Percentiles rank a stretch among this genome's conserved stretches.
Evolutionary conservation across 257 asterid species (phyloP).

Genomic region (Henckelia pumila): DNA sequence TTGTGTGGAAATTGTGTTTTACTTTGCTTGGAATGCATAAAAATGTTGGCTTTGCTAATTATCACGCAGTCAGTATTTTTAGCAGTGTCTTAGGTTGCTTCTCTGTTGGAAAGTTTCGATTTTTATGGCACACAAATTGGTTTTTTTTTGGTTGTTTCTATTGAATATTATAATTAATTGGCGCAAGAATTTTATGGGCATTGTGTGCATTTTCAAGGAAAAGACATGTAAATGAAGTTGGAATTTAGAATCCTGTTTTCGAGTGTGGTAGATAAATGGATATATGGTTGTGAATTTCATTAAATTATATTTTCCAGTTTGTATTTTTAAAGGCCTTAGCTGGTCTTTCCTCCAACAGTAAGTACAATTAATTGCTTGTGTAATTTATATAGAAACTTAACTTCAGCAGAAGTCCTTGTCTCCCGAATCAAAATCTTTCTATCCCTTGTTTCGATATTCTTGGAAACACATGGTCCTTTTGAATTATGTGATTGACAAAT

Average conservation of each 20-base stretch:
- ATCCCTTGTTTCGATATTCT: slow-evolving; percentile 2
- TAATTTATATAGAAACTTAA: slow-evolving; percentile 27
- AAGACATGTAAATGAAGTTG: slow-evolving; percentile 17
- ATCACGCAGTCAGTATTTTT: slow-evolving; percentile 9
- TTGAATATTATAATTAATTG: slow-evolving; percentile 23
- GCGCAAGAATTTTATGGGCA: slow-evolving; percentile 34
- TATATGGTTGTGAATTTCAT: slow-evolving; percentile 35
- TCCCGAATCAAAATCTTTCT: background rate
- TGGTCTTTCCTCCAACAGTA: background rate
- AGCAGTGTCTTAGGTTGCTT: slow-evolving; percentile 26
- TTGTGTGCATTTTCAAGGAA: slow-evolving; percentile 38
- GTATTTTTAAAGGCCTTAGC: slow-evolving; percentile 1
- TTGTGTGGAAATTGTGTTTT: slow-evolving; percentile 26
- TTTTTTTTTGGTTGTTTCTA: slow-evolving; percentile 28
- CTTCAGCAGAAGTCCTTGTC: no score
- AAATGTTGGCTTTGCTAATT: slow-evolving; percentile 28
- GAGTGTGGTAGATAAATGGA: slow-evolving; percentile 22
- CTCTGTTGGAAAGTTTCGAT: slow-evolving; percentile 19
- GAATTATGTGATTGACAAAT: slow-evolving; percentile 8
- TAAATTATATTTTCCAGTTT: slow-evolving; percentile 2
- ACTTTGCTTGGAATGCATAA: slow-evolving; percentile 42
- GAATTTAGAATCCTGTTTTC: slow-evolving; percentile 32
- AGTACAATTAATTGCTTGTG: background rate
- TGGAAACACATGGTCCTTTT: slow-evolving; percentile 1
- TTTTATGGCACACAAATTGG: slow-evolving; percentile 23